Evolutionary conservation across 495 filamentous ascomycete species (phyloP).

Genomic region (Aspergillus mulundensis): DNA sequence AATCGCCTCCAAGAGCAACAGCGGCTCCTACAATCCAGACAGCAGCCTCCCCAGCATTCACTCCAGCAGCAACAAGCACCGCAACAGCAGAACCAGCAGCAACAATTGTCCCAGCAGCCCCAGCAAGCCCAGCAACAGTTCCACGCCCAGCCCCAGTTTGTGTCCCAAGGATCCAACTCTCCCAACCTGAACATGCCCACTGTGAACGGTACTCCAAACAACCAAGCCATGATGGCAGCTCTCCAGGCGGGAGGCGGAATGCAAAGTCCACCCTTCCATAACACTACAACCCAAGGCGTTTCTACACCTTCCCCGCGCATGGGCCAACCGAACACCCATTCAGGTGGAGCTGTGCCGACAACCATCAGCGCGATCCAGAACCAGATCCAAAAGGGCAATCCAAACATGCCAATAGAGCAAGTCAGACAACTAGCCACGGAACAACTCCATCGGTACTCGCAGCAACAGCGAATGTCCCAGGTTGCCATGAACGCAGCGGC

Average conservation of each 20-base stretch:
- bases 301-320: slow-evolving; percentile 51
- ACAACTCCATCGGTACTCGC: slow-evolving; percentile 51
- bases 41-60: slow-evolving; percentile 48
- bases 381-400: slow-evolving; percentile 51
- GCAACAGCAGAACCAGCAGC: slow-evolving; percentile 17
- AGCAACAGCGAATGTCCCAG: slow-evolving; percentile 51
- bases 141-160: slow-evolving; percentile 38
- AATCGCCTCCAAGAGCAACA: slow-evolving; percentile 62
- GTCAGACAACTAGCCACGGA: slow-evolving; percentile 58
- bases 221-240: slow-evolving; percentile 48
- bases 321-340: slow-evolving; percentile 47
- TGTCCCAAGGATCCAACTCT: slow-evolving; percentile 41
- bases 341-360: slow-evolving; percentile 51
- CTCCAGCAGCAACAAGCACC: slow-evolving; percentile 32
- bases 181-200: slow-evolving; percentile 41
- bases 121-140: slow-evolving; percentile 42
- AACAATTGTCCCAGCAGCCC: slow-evolving; percentile 31
- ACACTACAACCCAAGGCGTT: slow-evolving; percentile 38
- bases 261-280: slow-evolving; percentile 47
- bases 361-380: slow-evolving; percentile 49
- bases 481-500: slow-evolving; percentile 66
- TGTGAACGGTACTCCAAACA: slow-evolving; percentile 52
- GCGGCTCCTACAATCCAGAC: slow-evolving; percentile 61
- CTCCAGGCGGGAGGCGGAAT: slow-evolving; percentile 48
- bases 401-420: slow-evolving; percentile 54